A percentile compares a stretch with the other conserved stretches of the same genome.
These are phyloP conservation scores for Striga asiatica DNA, from an alignment of 257 asterid genomes.

Conservation along the genomic window DNA sequence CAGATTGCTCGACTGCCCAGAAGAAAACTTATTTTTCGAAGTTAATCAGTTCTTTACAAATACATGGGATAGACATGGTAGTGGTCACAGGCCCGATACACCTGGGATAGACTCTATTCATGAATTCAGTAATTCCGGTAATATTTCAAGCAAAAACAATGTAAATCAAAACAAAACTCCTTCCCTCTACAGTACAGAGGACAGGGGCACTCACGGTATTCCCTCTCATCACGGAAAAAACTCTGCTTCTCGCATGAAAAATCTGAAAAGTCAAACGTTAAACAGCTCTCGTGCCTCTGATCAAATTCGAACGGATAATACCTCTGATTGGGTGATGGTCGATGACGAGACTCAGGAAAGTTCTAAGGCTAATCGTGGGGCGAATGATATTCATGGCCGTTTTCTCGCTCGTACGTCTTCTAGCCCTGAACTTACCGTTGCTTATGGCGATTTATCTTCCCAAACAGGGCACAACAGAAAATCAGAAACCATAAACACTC, in stretches of 20 bases:
- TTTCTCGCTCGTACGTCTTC: constrained; percentile 74
- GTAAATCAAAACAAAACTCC: constrained; percentile 24
- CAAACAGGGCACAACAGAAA: constrained; percentile 30
- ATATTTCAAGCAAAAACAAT: constrained; percentile 22
- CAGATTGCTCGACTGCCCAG: constrained; percentile 73
- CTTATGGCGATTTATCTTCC: constrained; percentile 37
- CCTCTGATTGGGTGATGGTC: constrained; percentile 31
- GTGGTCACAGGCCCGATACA: constrained; percentile 91
- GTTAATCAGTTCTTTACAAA: constrained; percentile 89
- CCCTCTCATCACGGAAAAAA: constrained; percentile 30
- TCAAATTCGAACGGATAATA: constrained; percentile 28
- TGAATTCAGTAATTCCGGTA: constrained; percentile 32
- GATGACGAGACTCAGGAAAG: constrained; percentile 45
- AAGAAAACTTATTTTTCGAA: constrained; percentile 49
- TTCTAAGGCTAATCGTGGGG: constrained; percentile 41
- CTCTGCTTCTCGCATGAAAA: constrained; percentile 38
- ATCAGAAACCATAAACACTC: constrained; percentile 41
- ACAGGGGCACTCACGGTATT: constrained; percentile 23
- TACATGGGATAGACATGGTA: constrained; percentile 95
- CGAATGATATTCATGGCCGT: constrained; percentile 48
- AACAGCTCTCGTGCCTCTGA: constrained; percentile 33
- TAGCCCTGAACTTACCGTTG: constrained; percentile 89
- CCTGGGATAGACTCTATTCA: constrained; percentile 35
- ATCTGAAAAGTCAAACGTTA: constrained; percentile 33
- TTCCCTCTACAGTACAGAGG: constrained; percentile 21